Base-by-base conservation (phyloP, 2,329 filamentous ascomycete genomes). In the Aspergillus ibericus region DNA sequence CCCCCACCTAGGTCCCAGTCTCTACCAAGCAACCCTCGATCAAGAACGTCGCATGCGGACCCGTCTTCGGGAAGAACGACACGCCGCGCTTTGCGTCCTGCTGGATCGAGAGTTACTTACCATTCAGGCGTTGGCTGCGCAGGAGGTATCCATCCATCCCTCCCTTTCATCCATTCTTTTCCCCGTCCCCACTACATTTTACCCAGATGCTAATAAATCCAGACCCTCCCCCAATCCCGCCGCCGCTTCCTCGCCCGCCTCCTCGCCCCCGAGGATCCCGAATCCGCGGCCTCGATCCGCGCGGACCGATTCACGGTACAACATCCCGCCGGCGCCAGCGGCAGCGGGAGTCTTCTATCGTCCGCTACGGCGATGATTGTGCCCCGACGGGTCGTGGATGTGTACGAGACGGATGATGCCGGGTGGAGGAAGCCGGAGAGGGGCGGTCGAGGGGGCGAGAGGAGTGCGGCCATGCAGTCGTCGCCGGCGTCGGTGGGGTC, bases 171-270 rank as follows among this genome's bases (percentile, higher is more conserved):
- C 59, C 34, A 12, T 42, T 29, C 16, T 53, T 47, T 22, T 46
- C 6, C 27, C 52, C 40, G 22, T 44, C n/a, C 44, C 7, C 20
- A 13, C n/a, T 35, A n/a, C n/a, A n/a, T n/a, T n/a, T n/a, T 15
- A 40, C 29, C 34, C 46, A 9, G 9, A 38, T 32, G 27, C 36
- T 16, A 35, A 47, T 8, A 29, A 29, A 4, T 54, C 56, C 38
- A 77, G 73, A 74, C 75, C 40, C 70, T 77, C 51, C 75, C 75
- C 1, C 71, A 77, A 70, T 69, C 72, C 22, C 72, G 75, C 35
- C 70, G 72, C 7, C 70, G 71, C 35, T 75, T 77, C 56, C 60
- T 70, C 27, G 66, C 74, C 7, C 73, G 73, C 42, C 65, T 77
- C 2, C 65, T 77, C 42, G 66, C 71, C 2, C 66, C 69, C 5